A percentile compares a stretch with the other conserved stretches of the same genome.
Conservation (phyloP, 192 early-diverging fungal species). For the Lobosporangium transversale region DNA sequence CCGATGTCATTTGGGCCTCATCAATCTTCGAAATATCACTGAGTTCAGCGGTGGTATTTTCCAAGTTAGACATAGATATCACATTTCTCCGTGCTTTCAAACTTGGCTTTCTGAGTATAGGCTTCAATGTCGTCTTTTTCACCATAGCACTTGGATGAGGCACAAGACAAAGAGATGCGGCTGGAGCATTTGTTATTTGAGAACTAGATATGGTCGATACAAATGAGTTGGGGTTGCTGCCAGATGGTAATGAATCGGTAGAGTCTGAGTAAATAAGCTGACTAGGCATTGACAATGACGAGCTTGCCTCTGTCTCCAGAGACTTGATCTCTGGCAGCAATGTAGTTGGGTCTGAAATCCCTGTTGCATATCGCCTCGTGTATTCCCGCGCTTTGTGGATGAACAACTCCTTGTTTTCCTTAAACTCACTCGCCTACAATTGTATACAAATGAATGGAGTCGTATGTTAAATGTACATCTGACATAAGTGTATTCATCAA, state of each 20-base stretch:
- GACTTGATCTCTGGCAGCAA: background rate
- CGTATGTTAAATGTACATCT: no score
- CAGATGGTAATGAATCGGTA: no score
- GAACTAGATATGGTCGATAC: background rate
- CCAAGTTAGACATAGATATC: background rate
- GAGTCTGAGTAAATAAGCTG: no score
- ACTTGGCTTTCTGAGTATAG: constrained; percentile 6
- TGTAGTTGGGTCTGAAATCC: constrained; percentile 1
- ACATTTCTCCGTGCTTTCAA: background rate
- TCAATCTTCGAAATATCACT: background rate
- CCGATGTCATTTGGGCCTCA: background rate
- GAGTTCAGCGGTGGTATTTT: background rate
- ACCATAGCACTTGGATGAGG: background rate
- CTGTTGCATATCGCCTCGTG: constrained; percentile 53
- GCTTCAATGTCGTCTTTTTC: background rate
- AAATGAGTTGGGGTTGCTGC: background rate
- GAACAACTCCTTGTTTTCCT: constrained; percentile 56
- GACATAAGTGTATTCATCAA: no score
- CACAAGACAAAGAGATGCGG: background rate
- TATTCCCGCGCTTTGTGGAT: constrained; percentile 54
- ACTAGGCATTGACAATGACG: background rate
- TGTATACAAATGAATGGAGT: no score
- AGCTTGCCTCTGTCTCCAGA: background rate
- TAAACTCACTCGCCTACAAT: constrained; percentile 68
- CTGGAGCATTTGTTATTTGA: background rate